Percentiles rank a stretch among this genome's conserved stretches.
phyloP scores from a whole-genome alignment of 805 yeast species.

The Metschnikowia amazonensis region DNA sequence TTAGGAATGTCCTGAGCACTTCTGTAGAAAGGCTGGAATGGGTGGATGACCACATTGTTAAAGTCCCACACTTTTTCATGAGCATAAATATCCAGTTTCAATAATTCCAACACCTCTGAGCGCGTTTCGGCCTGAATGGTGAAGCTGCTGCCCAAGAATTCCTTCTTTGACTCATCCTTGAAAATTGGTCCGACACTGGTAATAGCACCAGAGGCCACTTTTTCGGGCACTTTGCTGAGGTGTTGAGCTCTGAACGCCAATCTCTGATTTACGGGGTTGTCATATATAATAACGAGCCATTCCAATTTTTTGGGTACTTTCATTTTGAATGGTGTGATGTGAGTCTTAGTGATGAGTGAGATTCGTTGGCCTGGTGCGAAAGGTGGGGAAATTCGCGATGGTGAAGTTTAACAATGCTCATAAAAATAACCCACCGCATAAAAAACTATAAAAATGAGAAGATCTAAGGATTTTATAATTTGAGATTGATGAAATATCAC shows the following conservation, averaged over 20 bases:
- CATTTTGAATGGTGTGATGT: background rate
- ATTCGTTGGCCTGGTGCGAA: background rate
- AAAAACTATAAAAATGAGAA: too few relatives aligned
- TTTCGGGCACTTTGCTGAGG: conserved; percentile 14
- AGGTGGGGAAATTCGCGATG: background rate
- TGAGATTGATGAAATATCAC: too few relatives aligned
- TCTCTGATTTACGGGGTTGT: conserved; percentile 13
- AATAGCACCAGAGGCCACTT: conserved; percentile 7
- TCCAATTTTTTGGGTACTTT: conserved; percentile 15
- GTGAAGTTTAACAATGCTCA: background rate
- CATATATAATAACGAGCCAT: conserved; percentile 20
- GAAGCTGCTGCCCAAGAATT: conserved; percentile 16
- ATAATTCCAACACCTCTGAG: conserved; percentile 12
- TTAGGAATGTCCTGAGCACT: conserved; percentile 10
- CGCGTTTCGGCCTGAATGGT: conserved; percentile 13
- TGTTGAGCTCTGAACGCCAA: conserved; percentile 15
- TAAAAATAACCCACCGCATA: too few relatives aligned
- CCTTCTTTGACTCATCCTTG: conserved; percentile 14
- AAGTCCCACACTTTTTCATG: conserved; percentile 17
- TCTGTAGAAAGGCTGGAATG: conserved; percentile 14
- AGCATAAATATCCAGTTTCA: conserved; percentile 16
- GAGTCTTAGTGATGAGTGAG: too few relatives aligned
- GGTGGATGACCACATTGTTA: conserved; percentile 16
- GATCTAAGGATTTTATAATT: too few relatives aligned
- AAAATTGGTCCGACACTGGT: conserved; percentile 16